phyloP scores from a whole-genome alignment of 768 basidiomycete species.

The Rhizopogon rudus region DNA sequence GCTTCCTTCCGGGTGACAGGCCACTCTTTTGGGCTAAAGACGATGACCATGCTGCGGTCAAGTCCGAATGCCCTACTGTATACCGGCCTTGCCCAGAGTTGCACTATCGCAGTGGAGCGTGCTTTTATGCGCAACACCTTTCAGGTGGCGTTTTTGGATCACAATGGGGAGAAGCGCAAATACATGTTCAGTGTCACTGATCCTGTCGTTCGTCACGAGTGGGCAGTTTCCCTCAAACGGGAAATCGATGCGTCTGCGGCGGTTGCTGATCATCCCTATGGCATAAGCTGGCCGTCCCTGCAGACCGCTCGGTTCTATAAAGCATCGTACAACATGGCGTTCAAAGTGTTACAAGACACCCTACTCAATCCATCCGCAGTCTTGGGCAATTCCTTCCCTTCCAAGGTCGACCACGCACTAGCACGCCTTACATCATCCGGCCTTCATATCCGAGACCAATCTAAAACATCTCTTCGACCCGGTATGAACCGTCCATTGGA shows the following conservation, averaged over 20 bases:
- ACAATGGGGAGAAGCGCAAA: conserved; percentile 62
- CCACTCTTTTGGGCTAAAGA: conserved; percentile 75
- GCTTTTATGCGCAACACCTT: conserved; percentile 98
- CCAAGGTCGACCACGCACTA: conserved; percentile 29
- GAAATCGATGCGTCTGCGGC: conserved; percentile 52
- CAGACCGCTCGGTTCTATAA: conserved; percentile 45
- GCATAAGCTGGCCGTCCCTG: conserved; percentile 31
- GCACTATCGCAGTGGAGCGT: conserved; percentile 75
- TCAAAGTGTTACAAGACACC: conserved; percentile 82
- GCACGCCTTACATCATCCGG: conserved; percentile 23
- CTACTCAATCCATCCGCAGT: conserved; percentile 45
- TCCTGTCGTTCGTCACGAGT: conserved; percentile 66
- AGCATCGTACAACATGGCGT: conserved; percentile 72
- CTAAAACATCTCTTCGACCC: conserved; percentile 1
- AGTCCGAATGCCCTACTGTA: conserved; percentile 84
- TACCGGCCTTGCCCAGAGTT: conserved; percentile 74
- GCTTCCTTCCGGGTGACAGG: conserved; percentile 91
- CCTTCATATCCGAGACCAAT: conserved; percentile 3
- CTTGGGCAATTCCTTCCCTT: conserved; percentile 14
- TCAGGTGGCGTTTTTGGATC: conserved; percentile 80
- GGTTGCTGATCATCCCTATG: conserved; percentile 18
- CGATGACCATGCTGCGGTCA: conserved; percentile 77
- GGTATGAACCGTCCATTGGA: conserved; percentile 19
- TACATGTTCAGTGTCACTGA: conserved; percentile 96
- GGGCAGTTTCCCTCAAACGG: conserved; percentile 63